These are phyloP conservation scores for Raphanus hybrid DNA, from an alignment of 441 rosid species.

Conservation along the genomic window DNA sequence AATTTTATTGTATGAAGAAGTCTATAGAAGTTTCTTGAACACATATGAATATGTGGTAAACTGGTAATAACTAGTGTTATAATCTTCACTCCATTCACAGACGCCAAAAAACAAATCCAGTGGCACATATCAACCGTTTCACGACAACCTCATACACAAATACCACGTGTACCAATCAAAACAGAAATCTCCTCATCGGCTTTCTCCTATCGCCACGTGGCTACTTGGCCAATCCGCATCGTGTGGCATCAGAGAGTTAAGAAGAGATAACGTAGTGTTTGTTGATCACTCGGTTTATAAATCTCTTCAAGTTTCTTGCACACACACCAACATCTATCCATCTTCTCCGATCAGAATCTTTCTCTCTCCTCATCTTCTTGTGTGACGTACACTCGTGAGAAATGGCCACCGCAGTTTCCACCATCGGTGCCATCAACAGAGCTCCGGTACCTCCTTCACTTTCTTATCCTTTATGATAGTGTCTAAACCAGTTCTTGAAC, in stretches of 20 bases:
- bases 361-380: conserved; percentile 21
- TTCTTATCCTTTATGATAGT: no score
- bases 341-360: conserved; percentile 23
- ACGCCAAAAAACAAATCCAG: conserved; percentile 17
- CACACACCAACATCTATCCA: conserved; percentile 27
- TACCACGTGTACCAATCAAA: neutral
- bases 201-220: neutral
- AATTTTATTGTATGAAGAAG: conserved; percentile 14
- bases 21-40: conserved; percentile 35
- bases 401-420: conserved; percentile 83
- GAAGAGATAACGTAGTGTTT: conserved; percentile 44
- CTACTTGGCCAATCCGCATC: conserved; percentile 23
- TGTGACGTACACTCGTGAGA: conserved; percentile 20
- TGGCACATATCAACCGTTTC: conserved; percentile 22
- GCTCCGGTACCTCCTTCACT: conserved; percentile 57
- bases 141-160: neutral
- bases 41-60: conserved; percentile 43
- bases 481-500: conserved; percentile 18
- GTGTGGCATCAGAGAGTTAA: conserved; percentile 42
- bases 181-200: neutral
- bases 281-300: conserved; percentile 40
- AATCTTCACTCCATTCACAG: conserved; percentile 32
- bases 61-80: conserved; percentile 35
- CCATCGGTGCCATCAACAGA: conserved; percentile 74
- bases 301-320: neutral